Base-by-base conservation (phyloP, 2,329 filamentous ascomycete genomes). In the Aspergillus pseudoviridinutans region DNA sequence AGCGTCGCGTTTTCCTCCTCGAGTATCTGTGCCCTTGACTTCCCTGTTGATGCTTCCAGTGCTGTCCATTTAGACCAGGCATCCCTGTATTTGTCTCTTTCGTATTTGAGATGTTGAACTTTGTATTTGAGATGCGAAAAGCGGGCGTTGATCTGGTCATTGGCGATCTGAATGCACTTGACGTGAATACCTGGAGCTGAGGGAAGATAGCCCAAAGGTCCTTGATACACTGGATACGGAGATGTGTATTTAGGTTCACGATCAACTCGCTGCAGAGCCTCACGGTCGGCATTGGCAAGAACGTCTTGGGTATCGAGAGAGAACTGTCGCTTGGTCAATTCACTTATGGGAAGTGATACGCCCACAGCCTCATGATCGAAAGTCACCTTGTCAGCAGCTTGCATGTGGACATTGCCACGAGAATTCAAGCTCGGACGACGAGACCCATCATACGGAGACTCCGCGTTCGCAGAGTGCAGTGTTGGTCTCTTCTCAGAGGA, bases 101-200 rank as follows among this genome's bases (percentile, higher is more conserved):
- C 70, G 5, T 58, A 57, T 3, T 59, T 64, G n/a, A 72, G 56
- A 6, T 60, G 57, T 25, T 64, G 63, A 7, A 73, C 51, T 24
- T 62, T 64, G 24, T 62, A 58, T 24, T 61, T 64, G 44, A 67
- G 61, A 12, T 57, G 58, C 14, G 61, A 27, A 1, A 74, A 38
- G 12, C 68, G 66, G 25, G 60, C 22, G 14, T 61, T 60, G n/a
- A 67, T 56, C 10, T 61, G 61, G 4, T 66, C 61, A 10, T 67
- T 57, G 2, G 63, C 60, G 22, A 68, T 63, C 52, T 68, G 63
- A 24, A 71, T 61, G 10, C 57, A 69, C 55, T 62, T 67, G 35
- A 68, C 62, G 51, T 74, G 70, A 25, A 71, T 50, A 3, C 35
- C 57, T 4, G 71, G 71, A 9, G 69, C 57, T 4, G 72, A 74